Percentiles rank a stretch among this genome's conserved stretches.
Conservation (phyloP, 345 rosid genomes). For the Punica granatum region DNA sequence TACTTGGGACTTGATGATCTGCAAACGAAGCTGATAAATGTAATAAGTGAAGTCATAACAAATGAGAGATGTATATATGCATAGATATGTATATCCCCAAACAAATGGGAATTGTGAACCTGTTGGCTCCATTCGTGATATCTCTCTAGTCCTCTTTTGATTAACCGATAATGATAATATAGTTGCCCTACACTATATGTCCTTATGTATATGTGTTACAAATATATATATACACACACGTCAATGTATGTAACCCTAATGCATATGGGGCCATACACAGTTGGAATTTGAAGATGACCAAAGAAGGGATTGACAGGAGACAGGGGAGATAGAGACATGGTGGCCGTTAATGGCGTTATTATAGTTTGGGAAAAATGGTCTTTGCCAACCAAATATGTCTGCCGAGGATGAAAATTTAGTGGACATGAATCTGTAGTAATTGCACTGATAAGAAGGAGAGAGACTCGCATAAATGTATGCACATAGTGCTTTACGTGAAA, state of each 20-base stretch:
- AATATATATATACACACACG: neutral
- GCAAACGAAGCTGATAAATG: neutral
- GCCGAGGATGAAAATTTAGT: neutral
- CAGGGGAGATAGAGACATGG: neutral
- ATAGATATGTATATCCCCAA: neutral
- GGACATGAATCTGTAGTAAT: neutral
- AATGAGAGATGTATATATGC: neutral
- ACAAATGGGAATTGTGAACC: neutral
- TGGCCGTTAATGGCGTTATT: constrained; percentile 4
- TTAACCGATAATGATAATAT: neutral
- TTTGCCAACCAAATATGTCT: neutral
- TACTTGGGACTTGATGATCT: neutral
- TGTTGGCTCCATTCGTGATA: neutral
- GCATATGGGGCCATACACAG: neutral
- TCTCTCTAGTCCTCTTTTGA: neutral
- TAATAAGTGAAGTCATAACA: neutral
- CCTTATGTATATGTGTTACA: neutral
- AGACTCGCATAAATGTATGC: neutral
- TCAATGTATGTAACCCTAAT: neutral
- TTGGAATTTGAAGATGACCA: neutral
- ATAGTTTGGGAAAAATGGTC: neutral
- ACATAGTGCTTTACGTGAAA: constrained; percentile 6
- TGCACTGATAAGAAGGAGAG: no score
- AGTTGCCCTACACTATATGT: neutral
- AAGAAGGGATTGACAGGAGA: neutral